Conservation (phyloP, 768 basidiomycete genomes). For the Amanita rubescens region DNA sequence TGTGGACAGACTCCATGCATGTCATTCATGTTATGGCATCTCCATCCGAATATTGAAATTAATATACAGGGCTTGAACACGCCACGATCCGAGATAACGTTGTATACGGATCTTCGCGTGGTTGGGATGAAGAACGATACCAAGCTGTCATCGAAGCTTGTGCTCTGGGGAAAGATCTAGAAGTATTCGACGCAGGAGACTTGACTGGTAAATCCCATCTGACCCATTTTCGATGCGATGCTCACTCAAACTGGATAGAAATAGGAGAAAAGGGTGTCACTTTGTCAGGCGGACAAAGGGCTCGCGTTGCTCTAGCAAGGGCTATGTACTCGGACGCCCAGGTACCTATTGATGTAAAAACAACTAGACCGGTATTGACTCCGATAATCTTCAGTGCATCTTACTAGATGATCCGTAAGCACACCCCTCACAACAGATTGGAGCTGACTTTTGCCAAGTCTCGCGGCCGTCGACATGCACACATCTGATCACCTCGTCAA, state of each 20-base stretch:
- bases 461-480: constrained; percentile 74
- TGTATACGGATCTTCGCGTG: constrained; percentile 55
- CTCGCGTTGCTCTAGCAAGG: constrained; percentile 69
- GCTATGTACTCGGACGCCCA: constrained; percentile 70
- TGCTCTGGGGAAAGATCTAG: constrained; percentile 62
- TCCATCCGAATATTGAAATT: background rate
- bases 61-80: constrained; percentile 58
- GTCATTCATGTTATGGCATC: constrained; percentile 11
- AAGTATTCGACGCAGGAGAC: constrained; percentile 69
- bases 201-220: constrained; percentile 46
- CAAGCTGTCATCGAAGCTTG: constrained; percentile 65
- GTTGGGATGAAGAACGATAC: constrained; percentile 60
- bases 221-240: background rate
- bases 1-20: constrained; percentile 61
- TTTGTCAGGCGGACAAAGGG: constrained; percentile 67
- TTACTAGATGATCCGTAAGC: constrained; percentile 68
- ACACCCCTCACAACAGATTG: constrained; percentile 12
- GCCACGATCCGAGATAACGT: constrained; percentile 81
- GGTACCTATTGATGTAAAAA: constrained; percentile 20
- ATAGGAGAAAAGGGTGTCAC: constrained; percentile 81
- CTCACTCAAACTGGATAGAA: constrained; percentile 27
- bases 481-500: constrained; percentile 64
- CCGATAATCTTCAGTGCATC: constrained; percentile 32
- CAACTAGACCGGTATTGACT: background rate
- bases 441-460: constrained; percentile 20